Evolutionary conservation across 345 rosid genomes (phyloP), one percentile per base, ranked within the genome.

Genomic region (Jatropha curcas): DNA sequence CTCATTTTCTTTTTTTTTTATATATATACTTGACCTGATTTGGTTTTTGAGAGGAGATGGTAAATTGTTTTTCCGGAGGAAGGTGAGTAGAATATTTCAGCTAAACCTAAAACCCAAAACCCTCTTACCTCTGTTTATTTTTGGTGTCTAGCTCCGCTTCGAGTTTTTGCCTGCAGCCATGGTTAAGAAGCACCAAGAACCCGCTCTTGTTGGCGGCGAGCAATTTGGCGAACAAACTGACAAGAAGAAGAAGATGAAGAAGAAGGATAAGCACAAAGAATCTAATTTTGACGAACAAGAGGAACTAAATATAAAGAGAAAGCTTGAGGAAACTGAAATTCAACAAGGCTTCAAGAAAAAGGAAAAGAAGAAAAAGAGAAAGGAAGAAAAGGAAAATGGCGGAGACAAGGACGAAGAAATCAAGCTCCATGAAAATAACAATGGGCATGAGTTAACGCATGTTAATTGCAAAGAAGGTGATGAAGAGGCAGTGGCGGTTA

Each of bases 401-500:
- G n/a, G n/a, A n/a, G n/a, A n/a, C n/a, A n/a, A n/a, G n/a, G n/a
- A n/a, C n/a, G n/a, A n/a, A 45, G 30, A 59, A 34, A 78, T 24
- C 24, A 76, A 71, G 24, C 67, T 0, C 51, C 16, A 51, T 4
- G 72, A 82, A 13, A 53, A 20, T 19, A 77, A n/a, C 30, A 43
- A 52, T 24, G 75, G 65, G 58, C 46, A 20, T 13, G 65, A 57
- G n/a, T 5, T 22, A 34, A 75, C 50, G 2, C 82, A 72, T 35
- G 57, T 31, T 11, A 58, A 68, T 8, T 78, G 57, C 33, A 58
- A 73, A 67, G 83, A 68, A 35, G 86, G 77, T 51, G 79, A 72
- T 59, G 84, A 78, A 14, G 84, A 84, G 43, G 79, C 76, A 51
- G 91, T 92, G 56, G 73, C 73, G 52, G 97, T 92, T 5, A 82